Evolutionary conservation across 805 yeast species (phyloP).

Genomic region (Ogataea nonfermentans): DNA sequence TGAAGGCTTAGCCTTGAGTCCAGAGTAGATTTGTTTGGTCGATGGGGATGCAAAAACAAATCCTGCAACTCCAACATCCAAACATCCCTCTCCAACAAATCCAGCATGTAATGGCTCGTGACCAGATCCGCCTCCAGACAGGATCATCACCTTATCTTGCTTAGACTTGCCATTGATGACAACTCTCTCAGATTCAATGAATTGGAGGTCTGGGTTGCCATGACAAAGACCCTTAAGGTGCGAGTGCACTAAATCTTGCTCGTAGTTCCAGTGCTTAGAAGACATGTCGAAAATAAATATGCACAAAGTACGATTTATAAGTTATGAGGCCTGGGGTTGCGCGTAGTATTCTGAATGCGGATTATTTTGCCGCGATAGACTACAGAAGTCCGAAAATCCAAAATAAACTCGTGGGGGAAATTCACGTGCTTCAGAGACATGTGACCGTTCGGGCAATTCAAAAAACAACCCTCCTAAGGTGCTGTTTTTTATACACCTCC

Average conservation of each 20-base stretch:
- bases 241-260: slow-evolving; percentile 44
- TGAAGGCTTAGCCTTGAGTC: slow-evolving; percentile 55
- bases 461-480: too few species aligned
- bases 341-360: too few species aligned
- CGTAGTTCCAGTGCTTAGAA: slow-evolving; percentile 49
- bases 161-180: slow-evolving; percentile 40
- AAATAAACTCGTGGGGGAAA: too few species aligned
- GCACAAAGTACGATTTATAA: not conserved
- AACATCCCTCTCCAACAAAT: slow-evolving; percentile 77
- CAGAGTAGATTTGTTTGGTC: slow-evolving; percentile 78
- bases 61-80: slow-evolving; percentile 89
- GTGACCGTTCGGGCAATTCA: too few species aligned
- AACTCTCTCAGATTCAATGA: slow-evolving; percentile 57
- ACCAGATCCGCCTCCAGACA: slow-evolving; percentile 95
- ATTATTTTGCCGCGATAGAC: too few species aligned
- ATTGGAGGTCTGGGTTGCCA: slow-evolving; percentile 51
- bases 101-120: slow-evolving; percentile 96
- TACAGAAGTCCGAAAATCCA: too few species aligned
- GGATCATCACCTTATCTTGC: slow-evolving; percentile 58
- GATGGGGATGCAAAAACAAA: slow-evolving; percentile 88
- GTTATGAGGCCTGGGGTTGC: too few species aligned
- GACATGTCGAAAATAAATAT: slow-evolving; percentile 5
- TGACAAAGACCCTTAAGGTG: slow-evolving; percentile 53
- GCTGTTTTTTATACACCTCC: too few species aligned
- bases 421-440: too few species aligned